Evolutionary conservation across 139 green algal species (phyloP), one percentile per base, ranked within the genome.

Genomic region (Chlamydomonas asymmetrica): DNA sequence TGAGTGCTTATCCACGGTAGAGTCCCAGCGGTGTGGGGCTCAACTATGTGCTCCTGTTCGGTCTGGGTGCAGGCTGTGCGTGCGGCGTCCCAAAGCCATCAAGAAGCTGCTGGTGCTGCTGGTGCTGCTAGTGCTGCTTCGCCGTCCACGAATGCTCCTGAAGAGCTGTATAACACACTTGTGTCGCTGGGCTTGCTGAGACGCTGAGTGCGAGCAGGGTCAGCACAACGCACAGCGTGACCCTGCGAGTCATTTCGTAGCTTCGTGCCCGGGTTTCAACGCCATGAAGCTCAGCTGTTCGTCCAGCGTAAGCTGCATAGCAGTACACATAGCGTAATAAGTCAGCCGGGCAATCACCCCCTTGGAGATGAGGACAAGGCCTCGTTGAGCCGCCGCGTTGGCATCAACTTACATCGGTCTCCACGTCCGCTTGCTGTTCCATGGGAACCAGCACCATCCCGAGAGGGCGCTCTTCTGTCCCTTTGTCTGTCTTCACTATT

Each of bases 111-210:
- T 29, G 56, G 23, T 64, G 56, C 16, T 9, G 20, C 56, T n/a
- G 56, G 9, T 9, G 56, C 20, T 31, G 56, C 56, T 27, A 27
- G 23, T 31, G 25, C 56, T 13, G 56, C 20, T 64, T 22, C 56
- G 20, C 25, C 22, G 9, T 27, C 29, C 57, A 23, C 32, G 20
- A 37, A n/a, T 9, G 63, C 79, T 2, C 34, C 82, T 22, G 65
- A 76, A 27, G 22, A 73, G 49, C 71, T 88, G 50, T 86, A 88
- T 54, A 29, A 63, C n/a, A 48, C 67, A 13, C 68, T 88, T 2
- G 83, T 88, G 4, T 25, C 54, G n/a, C 64, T 88, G 41, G 83
- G 83, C 1, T 43, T 88, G 32, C 50, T 86, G 54, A 35, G 83
- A 22, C 63, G 80, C 13, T 88, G 77, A 84, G 3, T n/a, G n/a